Evolutionary conservation across 2,329 filamentous ascomycete genomes (phyloP).

Genomic region (Juglanconis sp.): DNA sequence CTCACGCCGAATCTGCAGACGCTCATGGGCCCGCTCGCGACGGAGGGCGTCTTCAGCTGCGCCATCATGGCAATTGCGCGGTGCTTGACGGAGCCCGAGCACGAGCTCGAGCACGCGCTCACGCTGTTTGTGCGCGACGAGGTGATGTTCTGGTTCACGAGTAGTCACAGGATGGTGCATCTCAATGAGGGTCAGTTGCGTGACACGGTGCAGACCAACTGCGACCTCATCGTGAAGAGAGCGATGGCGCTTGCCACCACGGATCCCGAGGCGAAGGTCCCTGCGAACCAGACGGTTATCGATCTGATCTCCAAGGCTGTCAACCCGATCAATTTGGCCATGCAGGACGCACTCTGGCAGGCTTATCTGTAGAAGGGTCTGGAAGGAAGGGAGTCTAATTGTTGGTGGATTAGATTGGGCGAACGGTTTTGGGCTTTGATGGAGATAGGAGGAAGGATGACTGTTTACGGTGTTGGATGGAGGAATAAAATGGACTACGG

Average conservation of each 20-base stretch:
- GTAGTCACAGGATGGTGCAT: slow-evolving; percentile 59
- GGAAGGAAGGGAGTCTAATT: not conserved
- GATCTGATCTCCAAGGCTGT: slow-evolving; percentile 91
- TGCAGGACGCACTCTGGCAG: slow-evolving; percentile 96
- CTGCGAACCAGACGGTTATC: slow-evolving; percentile 95
- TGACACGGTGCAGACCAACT: slow-evolving; percentile 66
- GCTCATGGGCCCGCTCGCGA: slow-evolving; percentile 91
- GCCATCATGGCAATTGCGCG: slow-evolving; percentile 95
- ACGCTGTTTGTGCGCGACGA: slow-evolving; percentile 95
- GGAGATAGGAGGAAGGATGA: too few relatives aligned
- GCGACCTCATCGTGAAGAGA: slow-evolving; percentile 86
- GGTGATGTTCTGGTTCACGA: slow-evolving; percentile 95
- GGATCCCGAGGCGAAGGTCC: slow-evolving; percentile 72
- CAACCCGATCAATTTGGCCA: slow-evolving; percentile 82
- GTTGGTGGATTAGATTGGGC: not conserved
- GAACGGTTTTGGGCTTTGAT: not conserved
- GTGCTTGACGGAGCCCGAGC: slow-evolving; percentile 83
- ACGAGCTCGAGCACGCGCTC: slow-evolving; percentile 91
- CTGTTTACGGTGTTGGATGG: too few relatives aligned
- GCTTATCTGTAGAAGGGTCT: slow-evolving; percentile 66
- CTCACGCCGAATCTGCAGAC: slow-evolving; percentile 95
- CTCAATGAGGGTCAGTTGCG: slow-evolving; percentile 65
- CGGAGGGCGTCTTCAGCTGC: slow-evolving; percentile 93
- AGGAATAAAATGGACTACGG: too few relatives aligned
- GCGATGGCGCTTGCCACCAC: slow-evolving; percentile 79